Base-by-base conservation (phyloP, 23 red algal species). In the Rhodosorus marinus region DNA sequence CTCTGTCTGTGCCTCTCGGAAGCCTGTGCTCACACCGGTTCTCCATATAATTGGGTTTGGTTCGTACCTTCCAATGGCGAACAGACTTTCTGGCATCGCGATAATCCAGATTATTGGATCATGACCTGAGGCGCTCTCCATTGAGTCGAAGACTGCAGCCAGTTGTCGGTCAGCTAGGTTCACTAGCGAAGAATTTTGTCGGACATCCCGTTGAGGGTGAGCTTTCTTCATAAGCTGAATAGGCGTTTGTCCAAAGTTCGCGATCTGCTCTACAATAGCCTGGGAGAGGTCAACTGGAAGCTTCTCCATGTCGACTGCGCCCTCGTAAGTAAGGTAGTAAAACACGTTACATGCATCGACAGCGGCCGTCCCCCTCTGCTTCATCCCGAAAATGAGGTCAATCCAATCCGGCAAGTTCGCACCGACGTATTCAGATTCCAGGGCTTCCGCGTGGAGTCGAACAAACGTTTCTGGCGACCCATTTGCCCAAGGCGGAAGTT, bases 221-320 rank as follows among this genome's bases (percentile, higher is more conserved):
- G 81, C 59, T 30, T 88, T 54, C n/a, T 29, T 27, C 20, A 74
- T 65, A 6, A 88, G 55, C 5, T 58, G 62, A 15, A 62, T 45
- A 6, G 81, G 81, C 30, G 81, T 88, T 31, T 70, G 45, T 5
- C 81, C 81, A 62, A 88, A 88, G 21, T 88, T 61, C 22, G 67
- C 42, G 46, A 76, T 88, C 35, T 88, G 65, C 30, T 70, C 47
- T 6, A 62, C 63, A 8, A 26, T 35, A 31, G 52, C 78, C 28
- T 61, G 28, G 38, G 11, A 11, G 11, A 11, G 38, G 11, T 11
- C 38, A 11, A 11, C 17, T 11, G 38, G 38, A 43, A 43, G 11
- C 6, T 70, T 47, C 7, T 88, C 81, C 20, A 74, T 34, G 19
- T 71, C 49, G 20, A 72, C 51, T 15, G 71, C 62, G 21, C 50